A percentile compares a stretch with the other conserved stretches of the same genome.
phyloP scores from a whole-genome alignment of 495 filamentous ascomycete genomes.

The Zalerion maritima region DNA sequence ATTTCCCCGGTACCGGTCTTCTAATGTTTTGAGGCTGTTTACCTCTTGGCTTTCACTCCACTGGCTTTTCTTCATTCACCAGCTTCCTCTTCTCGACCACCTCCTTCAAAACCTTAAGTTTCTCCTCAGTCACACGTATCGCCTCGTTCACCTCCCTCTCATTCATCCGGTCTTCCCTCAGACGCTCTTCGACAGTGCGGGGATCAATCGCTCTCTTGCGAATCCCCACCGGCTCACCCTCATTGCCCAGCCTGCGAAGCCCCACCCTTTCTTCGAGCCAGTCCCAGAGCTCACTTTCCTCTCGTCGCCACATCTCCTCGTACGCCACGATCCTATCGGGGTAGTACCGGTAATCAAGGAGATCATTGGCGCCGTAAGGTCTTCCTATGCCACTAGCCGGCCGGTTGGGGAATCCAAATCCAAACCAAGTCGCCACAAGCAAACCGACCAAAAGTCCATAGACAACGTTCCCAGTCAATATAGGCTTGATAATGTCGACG shows the following conservation, averaged over 20 bases:
- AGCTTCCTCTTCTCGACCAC: slow-evolving; percentile 47
- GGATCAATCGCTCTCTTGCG: slow-evolving; percentile 29
- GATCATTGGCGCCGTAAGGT: slow-evolving; percentile 19
- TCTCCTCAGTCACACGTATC: slow-evolving; percentile 72
- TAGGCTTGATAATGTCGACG: slow-evolving; percentile 49
- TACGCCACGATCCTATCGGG: slow-evolving; percentile 70
- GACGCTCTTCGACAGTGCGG: slow-evolving; percentile 33
- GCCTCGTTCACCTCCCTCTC: slow-evolving; percentile 73
- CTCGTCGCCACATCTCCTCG: slow-evolving; percentile 81
- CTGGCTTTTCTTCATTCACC: no score
- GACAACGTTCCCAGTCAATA: slow-evolving; percentile 57
- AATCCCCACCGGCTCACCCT: slow-evolving; percentile 18
- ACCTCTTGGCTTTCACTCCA: slow-evolving; percentile 1
- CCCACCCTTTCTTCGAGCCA: slow-evolving; percentile 88
- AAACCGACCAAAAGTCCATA: slow-evolving; percentile 43
- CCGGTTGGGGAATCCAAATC: slow-evolving; percentile 28
- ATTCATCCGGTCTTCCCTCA: slow-evolving; percentile 58
- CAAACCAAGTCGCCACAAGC: slow-evolving; percentile 41
- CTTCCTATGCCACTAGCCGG: slow-evolving; percentile 14
- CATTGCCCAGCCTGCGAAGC: slow-evolving; percentile 46
- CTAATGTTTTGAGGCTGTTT: slow-evolving; percentile 1
- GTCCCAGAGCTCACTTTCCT: slow-evolving; percentile 87
- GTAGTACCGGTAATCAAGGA: slow-evolving; percentile 22
- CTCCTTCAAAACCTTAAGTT: slow-evolving; percentile 56
- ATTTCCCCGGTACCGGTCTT: no score